Evolutionary conservation across 805 yeast species (phyloP).

Genomic region (Scheffersomyces lignosus): DNA sequence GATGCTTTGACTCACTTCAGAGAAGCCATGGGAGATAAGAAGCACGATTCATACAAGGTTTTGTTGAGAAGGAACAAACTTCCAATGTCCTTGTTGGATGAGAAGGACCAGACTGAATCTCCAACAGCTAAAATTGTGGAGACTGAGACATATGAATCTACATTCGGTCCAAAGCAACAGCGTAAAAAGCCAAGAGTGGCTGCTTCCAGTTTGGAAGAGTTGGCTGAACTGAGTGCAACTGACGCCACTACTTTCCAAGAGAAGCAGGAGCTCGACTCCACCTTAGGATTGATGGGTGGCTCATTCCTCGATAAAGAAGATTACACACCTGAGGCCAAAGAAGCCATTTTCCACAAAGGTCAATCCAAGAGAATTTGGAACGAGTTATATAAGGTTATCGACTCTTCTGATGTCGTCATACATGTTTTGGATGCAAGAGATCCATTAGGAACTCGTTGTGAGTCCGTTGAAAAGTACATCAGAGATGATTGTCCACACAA

Average conservation of each 20-base stretch:
- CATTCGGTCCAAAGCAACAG: slow-evolving; percentile 95
- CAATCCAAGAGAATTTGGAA: slow-evolving; percentile 99
- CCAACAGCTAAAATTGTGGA: slow-evolving; percentile 82
- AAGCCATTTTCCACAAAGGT: slow-evolving; percentile 93
- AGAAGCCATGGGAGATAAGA: slow-evolving; percentile 86
- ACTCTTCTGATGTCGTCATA: slow-evolving; percentile 94
- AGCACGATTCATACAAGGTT: slow-evolving; percentile 81
- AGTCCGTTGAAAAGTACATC: slow-evolving; percentile 88
- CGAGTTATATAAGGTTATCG: slow-evolving; percentile 93
- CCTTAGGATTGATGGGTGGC: slow-evolving; percentile 80
- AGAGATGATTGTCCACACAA: slow-evolving; percentile 94
- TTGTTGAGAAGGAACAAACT: slow-evolving; percentile 83
- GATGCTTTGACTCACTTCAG: slow-evolving; percentile 94
- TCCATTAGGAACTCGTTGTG: slow-evolving; percentile 95
- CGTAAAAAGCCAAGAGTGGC: slow-evolving; percentile 86
- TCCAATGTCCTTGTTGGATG: slow-evolving; percentile 94
- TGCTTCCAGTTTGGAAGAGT: slow-evolving; percentile 75
- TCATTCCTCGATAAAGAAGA: slow-evolving; percentile 64
- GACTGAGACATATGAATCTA: slow-evolving; percentile 75
- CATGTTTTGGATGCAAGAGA: slow-evolving; percentile 98
- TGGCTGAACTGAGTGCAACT: slow-evolving; percentile 57
- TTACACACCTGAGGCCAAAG: slow-evolving; percentile 88
- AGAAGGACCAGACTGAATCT: slow-evolving; percentile 71
- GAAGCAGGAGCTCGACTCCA: slow-evolving; percentile 70
- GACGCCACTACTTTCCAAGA: slow-evolving; percentile 67